Conservation (phyloP, 371 early-diverging fungal species). For the Mucor irregularis region DNA sequence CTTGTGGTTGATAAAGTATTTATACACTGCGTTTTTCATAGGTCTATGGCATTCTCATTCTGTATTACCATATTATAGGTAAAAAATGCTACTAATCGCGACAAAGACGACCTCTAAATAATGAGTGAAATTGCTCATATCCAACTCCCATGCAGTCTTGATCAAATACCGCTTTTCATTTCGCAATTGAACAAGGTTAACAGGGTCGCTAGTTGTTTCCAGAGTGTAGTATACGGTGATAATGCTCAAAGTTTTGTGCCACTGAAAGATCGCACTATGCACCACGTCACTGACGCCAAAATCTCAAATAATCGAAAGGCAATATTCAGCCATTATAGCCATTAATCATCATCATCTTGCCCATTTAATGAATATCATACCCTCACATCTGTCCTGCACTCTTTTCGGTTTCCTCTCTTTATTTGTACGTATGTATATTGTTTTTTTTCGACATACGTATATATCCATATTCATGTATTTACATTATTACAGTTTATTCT, state of each 20-base stretch:
- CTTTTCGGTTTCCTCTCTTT: too few relatives aligned
- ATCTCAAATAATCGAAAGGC: conserved; percentile 15
- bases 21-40: conserved; percentile 6
- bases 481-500: too few relatives aligned
- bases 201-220: conserved; percentile 14
- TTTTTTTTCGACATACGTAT: too few relatives aligned
- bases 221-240: conserved; percentile 11
- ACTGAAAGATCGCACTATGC: conserved; percentile 16
- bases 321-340: conserved; percentile 19
- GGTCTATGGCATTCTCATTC: conserved; percentile 14
- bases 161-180: conserved; percentile 18
- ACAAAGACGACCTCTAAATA: conserved; percentile 16
- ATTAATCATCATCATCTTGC: too few relatives aligned
- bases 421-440: too few relatives aligned
- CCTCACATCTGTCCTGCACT: conserved; percentile 14
- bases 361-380: conserved; percentile 14
- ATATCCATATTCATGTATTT: too few relatives aligned
- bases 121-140: conserved; percentile 24
- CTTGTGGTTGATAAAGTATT: conserved; percentile 16
- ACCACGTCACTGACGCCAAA: conserved; percentile 19
- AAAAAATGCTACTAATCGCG: conserved; percentile 20
- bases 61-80: conserved; percentile 19
- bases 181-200: conserved; percentile 19
- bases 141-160: conserved; percentile 21
- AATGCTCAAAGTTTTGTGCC: conserved; percentile 16